These are phyloP conservation scores for Citeromyces siamensis DNA, from an alignment of 1,139 yeast species.

Conservation along the genomic window DNA sequence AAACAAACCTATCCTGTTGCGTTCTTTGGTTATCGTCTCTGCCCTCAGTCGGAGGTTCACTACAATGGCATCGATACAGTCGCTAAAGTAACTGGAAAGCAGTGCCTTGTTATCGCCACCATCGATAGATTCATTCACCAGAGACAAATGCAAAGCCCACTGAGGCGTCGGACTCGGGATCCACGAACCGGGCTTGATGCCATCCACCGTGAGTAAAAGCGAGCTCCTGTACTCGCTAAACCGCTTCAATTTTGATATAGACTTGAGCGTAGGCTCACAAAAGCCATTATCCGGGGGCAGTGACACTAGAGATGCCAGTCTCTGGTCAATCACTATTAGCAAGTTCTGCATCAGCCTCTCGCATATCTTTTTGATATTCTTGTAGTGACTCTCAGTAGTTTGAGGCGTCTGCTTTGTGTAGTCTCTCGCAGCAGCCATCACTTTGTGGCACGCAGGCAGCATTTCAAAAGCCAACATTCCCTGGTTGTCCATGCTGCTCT, in stretches of 20 bases:
- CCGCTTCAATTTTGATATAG: constrained; percentile 43
- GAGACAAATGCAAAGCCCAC: constrained; percentile 37
- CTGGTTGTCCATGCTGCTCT: constrained; percentile 22
- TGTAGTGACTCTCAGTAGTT: not conserved
- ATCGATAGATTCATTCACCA: constrained; percentile 21
- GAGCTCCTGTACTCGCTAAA: constrained; percentile 52
- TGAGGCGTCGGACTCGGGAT: constrained; percentile 38
- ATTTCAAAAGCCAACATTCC: constrained; percentile 34
- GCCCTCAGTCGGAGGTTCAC: constrained; percentile 47
- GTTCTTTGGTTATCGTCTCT: constrained; percentile 29
- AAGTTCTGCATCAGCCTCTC: not conserved
- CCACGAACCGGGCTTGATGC: constrained; percentile 56
- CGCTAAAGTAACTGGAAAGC: constrained; percentile 56
- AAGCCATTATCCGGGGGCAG: constrained; percentile 8
- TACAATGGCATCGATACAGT: constrained; percentile 62
- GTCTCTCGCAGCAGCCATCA: constrained; percentile 19
- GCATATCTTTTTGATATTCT: not conserved
- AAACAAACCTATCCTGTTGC: constrained; percentile 49
- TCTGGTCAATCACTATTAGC: constrained; percentile 1
- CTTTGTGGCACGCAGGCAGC: constrained; percentile 19
- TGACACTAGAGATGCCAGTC: constrained; percentile 10
- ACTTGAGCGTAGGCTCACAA: constrained; percentile 15
- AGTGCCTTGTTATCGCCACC: constrained; percentile 31
- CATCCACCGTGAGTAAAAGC: constrained; percentile 36
- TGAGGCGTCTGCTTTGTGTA: not conserved